phyloP scores from a whole-genome alignment of 2,329 filamentous ascomycete genomes.

The Hymenotorrendiella dingleyae region DNA sequence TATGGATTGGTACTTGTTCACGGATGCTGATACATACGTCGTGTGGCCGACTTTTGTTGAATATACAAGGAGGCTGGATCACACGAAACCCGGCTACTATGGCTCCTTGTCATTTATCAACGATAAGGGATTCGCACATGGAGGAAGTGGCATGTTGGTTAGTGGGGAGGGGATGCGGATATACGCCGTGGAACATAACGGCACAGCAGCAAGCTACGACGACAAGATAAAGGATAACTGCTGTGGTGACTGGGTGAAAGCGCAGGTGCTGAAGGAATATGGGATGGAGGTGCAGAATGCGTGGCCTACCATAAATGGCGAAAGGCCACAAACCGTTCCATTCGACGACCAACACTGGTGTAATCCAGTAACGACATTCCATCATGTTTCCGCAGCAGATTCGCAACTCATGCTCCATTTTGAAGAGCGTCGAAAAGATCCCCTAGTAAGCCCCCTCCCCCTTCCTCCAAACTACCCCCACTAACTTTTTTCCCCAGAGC shows the following conservation, averaged over 20 bases:
- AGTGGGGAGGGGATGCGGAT: background rate
- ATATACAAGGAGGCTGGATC: constrained; percentile 12
- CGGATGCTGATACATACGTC: constrained; percentile 54
- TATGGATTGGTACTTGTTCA: constrained; percentile 53
- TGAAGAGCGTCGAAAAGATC: constrained; percentile 34
- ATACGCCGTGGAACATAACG: constrained; percentile 30
- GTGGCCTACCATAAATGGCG: constrained; percentile 51
- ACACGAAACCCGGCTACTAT: constrained; percentile 40
- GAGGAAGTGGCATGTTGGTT: constrained; percentile 33
- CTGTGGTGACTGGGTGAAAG: constrained; percentile 48
- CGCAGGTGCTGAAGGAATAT: constrained; percentile 41
- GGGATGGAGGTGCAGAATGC: constrained; percentile 36
- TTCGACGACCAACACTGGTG: constrained; percentile 43
- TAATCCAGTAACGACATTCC: constrained; percentile 49
- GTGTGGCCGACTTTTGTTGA: constrained; percentile 44
- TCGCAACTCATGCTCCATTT: constrained; percentile 45
- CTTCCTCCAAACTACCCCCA: background rate
- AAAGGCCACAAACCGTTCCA: constrained; percentile 45
- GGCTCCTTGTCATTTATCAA: constrained; percentile 43
- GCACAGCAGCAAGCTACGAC: constrained; percentile 43
- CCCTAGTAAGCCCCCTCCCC: constrained; percentile 1
- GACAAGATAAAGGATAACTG: constrained; percentile 35
- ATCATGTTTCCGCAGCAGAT: constrained; percentile 48
- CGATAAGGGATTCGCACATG: constrained; percentile 46
- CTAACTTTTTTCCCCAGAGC: constrained; percentile 7